These are phyloP conservation scores for Cytospora mali DNA, from an alignment of 2,329 filamentous ascomycete species.

Conservation along the genomic window DNA sequence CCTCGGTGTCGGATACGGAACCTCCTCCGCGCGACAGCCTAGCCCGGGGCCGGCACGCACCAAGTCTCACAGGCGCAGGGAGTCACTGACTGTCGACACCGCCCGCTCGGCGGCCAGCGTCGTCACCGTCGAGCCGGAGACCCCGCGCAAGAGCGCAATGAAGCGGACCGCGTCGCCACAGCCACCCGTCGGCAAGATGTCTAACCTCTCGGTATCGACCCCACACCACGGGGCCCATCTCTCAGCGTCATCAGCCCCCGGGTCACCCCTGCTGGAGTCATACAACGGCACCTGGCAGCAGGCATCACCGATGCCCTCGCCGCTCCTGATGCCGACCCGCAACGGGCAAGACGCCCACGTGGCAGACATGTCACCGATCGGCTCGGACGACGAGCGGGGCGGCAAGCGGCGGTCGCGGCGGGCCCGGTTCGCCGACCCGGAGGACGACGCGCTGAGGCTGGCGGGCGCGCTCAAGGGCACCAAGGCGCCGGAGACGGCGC, in stretches of 20 bases:
- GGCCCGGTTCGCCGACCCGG: slow-evolving; percentile 81
- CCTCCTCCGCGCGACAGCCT: slow-evolving; percentile 28
- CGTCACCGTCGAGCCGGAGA: slow-evolving; percentile 44
- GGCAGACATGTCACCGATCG: slow-evolving; percentile 56
- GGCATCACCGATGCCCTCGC: slow-evolving; percentile 91
- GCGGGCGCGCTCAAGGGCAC: slow-evolving; percentile 73
- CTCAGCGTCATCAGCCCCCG: slow-evolving; percentile 59
- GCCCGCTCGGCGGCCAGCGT: slow-evolving; percentile 44
- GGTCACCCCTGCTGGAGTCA: slow-evolving; percentile 85
- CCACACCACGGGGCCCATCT: slow-evolving; percentile 46
- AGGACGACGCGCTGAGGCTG: slow-evolving; percentile 75
- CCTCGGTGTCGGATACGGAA: slow-evolving; percentile 24
- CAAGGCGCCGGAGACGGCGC: slow-evolving; percentile 65
- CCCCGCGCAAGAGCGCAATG: slow-evolving; percentile 39
- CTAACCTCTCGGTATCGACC: slow-evolving; percentile 53
- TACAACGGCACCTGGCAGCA: slow-evolving; percentile 95
- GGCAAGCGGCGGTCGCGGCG: slow-evolving; percentile 57
- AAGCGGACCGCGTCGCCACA: slow-evolving; percentile 49
- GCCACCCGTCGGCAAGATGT: slow-evolving; percentile 55
- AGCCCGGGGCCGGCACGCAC: slow-evolving; percentile 31
- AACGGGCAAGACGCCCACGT: slow-evolving; percentile 53
- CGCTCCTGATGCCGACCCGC: slow-evolving; percentile 60
- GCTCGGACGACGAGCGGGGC: slow-evolving; percentile 52
- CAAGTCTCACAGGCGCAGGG: slow-evolving; percentile 30
- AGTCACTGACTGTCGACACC: slow-evolving; percentile 42